Percentiles rank a stretch among this genome's conserved stretches.
These are phyloP conservation scores for Pinus taeda DNA, from an alignment of 75 land plant genomes.

Conservation along the genomic window DNA sequence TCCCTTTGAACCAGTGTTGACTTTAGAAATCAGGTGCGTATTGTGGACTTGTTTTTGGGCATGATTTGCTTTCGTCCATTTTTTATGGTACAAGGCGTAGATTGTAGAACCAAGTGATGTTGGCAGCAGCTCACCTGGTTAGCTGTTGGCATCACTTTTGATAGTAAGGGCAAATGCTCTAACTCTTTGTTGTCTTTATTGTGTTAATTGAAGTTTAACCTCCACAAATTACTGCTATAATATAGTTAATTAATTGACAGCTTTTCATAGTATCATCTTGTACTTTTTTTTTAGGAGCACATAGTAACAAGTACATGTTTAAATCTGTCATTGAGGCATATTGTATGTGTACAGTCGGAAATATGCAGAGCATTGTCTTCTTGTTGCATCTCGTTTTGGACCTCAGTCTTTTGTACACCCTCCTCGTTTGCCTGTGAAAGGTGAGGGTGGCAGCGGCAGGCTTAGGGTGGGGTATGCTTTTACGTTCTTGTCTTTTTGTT, in stretches of 20 bases:
- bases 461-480: conserved; percentile 43
- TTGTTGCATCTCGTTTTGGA: conserved; percentile 46
- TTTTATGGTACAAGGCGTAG: neutral
- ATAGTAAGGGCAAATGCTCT: neutral
- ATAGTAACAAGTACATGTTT: neutral
- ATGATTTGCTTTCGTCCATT: neutral
- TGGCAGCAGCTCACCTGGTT: neutral
- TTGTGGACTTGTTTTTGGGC: neutral
- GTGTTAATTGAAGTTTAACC: no score
- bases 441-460: conserved; percentile 37
- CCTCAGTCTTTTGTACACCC: conserved; percentile 32
- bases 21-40: conserved; percentile 44
- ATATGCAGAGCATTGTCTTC: conserved; percentile 51
- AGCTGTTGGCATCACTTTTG: neutral
- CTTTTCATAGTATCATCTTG: neutral
- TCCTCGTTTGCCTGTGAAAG: conserved; percentile 23
- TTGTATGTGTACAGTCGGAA: conserved; percentile 32
- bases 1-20: conserved; percentile 48
- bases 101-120: neutral
- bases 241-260: neutral
- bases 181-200: neutral
- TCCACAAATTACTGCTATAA: no score
- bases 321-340: neutral
- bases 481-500: neutral
- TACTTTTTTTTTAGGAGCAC: neutral